Conservation (phyloP, 2,329 filamentous ascomycete species). For the Paecilomyces niveus region DNA sequence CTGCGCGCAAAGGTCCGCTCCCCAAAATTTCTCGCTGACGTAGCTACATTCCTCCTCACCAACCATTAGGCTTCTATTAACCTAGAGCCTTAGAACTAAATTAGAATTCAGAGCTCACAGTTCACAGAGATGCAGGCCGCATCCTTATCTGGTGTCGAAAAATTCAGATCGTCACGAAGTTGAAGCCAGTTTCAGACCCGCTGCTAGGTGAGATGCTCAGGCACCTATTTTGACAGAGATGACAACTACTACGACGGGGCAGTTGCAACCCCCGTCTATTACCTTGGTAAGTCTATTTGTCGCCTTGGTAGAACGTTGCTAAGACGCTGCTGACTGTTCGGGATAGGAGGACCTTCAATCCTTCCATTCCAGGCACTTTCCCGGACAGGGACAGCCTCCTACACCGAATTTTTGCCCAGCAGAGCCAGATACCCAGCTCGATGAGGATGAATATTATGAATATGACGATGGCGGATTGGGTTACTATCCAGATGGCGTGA, state of each 20-base stretch:
- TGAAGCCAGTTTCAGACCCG: background rate
- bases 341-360: conserved; percentile 52
- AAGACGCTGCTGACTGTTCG: background rate
- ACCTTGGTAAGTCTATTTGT: conserved; percentile 21
- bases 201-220: background rate
- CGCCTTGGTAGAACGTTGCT: background rate
- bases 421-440: background rate
- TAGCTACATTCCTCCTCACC: background rate
- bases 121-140: too few species aligned
- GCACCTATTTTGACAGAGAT: background rate
- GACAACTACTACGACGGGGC: conserved; percentile 9
- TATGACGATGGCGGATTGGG: conserved; percentile 57
- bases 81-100: background rate
- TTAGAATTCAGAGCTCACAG: too few species aligned
- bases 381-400: conserved; percentile 5
- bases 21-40: background rate
- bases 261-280: conserved; percentile 24
- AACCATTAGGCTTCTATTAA: too few species aligned
- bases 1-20: too few species aligned
- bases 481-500: conserved; percentile 78
- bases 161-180: background rate
- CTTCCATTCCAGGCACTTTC: conserved; percentile 58
- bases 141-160: background rate
- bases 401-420: background rate
- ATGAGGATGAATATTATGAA: conserved; percentile 14